Conservation (phyloP, 305 asterid species). For the Fraxinus latifolia region DNA sequence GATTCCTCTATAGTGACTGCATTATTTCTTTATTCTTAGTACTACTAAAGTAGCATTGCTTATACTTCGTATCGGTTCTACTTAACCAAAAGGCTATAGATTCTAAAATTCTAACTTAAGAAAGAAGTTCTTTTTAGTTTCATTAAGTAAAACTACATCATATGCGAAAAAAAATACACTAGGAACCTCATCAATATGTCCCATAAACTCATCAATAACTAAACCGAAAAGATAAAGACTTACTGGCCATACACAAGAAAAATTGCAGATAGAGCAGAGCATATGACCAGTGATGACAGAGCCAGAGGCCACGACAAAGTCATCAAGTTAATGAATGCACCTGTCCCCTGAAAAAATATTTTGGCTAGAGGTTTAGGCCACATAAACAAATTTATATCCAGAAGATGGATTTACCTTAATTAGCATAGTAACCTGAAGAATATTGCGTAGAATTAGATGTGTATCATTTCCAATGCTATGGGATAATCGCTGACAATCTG, state of each 20-base stretch:
- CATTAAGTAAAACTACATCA: background rate
- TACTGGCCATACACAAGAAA: constrained; percentile 63
- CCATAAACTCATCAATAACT: background rate
- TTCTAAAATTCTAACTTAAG: background rate
- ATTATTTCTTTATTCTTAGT: background rate
- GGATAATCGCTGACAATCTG: constrained; percentile 64
- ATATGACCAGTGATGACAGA: constrained; percentile 48
- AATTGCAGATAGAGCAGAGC: constrained; percentile 44
- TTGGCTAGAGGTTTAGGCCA: background rate
- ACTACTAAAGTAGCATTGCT: background rate
- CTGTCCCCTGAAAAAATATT: constrained; percentile 45
- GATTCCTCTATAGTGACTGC: background rate
- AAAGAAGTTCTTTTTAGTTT: background rate
- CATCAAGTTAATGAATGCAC: constrained; percentile 58
- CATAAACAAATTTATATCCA: background rate
- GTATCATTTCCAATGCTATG: constrained; percentile 44
- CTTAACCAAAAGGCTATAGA: background rate
- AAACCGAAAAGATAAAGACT: constrained; percentile 22
- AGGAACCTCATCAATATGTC: background rate
- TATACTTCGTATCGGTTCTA: background rate
- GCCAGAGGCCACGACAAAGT: constrained; percentile 66
- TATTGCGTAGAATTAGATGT: constrained; percentile 51
- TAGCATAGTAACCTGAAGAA: constrained; percentile 46
- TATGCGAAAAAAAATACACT: background rate
- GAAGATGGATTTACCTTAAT: background rate